Evolutionary conservation across 2,329 filamentous ascomycete genomes (phyloP), one percentile per base, ranked within the genome.

Genomic region (Ascochyta rabiei): DNA sequence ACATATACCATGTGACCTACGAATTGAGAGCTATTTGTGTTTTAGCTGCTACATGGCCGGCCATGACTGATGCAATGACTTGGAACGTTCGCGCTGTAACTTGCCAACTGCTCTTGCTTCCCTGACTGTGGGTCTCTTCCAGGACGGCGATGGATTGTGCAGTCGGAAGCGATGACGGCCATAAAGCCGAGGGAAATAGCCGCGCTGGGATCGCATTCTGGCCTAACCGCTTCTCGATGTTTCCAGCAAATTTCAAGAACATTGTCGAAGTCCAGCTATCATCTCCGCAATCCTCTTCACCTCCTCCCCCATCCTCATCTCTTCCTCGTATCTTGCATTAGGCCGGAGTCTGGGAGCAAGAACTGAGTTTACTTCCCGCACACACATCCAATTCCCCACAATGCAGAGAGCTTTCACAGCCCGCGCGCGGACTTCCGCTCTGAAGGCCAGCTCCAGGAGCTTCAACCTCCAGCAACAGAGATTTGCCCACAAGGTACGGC

Each of bases 381-480:
- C n/a, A 61, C 62, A 62, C 56, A 62, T 60, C 41, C 44, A 58
- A 57, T 62, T 56, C 45, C 31, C 61, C 81, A 90, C 79, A 76
- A 99, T 99, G 95, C 95, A 99, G 86, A 91, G 95, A 80, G 92
- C 92, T 81, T 85, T 99, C 75, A 86, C 90, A 76, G 91, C 90
- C 70, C 84, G 86, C 76, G 82, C 89, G 72, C 84, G 91, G 82
- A 87, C 91, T 76, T 90, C 91, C 68, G 86, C 88, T 82, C 86
- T 93, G 70, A 89, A 87, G 63, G 85, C 89, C 60, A 80, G 79
- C 70, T 79, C 82, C 63, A 75, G 76, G 66, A 75, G 84, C 84
- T 76, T 91, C 70, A 85, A 80, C 76, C 82, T 91, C 69, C 91
- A 96, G 79, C 93, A 98, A 82, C 86, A 96, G 78, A 87, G 95